Percentiles rank a stretch among this genome's conserved stretches.
phyloP scores from a whole-genome alignment of 2,329 filamentous ascomycete genomes.

The Nigrograna mackinnonii region DNA sequence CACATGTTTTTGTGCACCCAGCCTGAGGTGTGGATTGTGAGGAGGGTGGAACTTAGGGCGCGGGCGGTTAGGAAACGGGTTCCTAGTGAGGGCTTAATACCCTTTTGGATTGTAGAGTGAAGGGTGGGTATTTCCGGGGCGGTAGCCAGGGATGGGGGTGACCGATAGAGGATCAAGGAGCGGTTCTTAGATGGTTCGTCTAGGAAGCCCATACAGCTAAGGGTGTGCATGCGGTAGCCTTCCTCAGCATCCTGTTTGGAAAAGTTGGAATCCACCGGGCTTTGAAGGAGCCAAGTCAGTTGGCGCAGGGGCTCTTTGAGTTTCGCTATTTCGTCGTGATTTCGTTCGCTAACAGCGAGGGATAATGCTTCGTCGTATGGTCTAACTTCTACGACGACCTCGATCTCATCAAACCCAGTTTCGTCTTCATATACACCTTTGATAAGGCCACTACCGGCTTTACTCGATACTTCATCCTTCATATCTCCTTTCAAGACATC shows the following conservation, averaged over 20 bases:
- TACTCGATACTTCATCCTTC: slow-evolving; percentile 5
- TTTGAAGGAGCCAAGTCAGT: slow-evolving; percentile 17
- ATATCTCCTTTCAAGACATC: slow-evolving; percentile 11
- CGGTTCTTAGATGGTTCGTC: slow-evolving; percentile 14
- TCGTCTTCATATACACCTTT: slow-evolving; percentile 15
- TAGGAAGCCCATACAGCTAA: slow-evolving; percentile 16
- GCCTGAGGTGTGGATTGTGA: slow-evolving; percentile 10
- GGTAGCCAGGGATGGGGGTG: slow-evolving; percentile 14
- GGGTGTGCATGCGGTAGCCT: slow-evolving; percentile 13
- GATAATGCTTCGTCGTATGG: slow-evolving; percentile 62
- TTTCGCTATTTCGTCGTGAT: neutral
- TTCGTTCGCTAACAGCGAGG: slow-evolving; percentile 2
- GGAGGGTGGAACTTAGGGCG: slow-evolving; percentile 11
- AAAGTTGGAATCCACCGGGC: slow-evolving; percentile 5
- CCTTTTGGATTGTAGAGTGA: slow-evolving; percentile 11
- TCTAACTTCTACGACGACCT: slow-evolving; percentile 63
- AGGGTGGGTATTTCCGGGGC: slow-evolving; percentile 12
- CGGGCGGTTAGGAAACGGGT: slow-evolving; percentile 11
- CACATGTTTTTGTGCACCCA: slow-evolving; percentile 10
- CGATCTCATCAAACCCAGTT: slow-evolving; percentile 7
- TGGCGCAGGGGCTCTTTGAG: slow-evolving; percentile 11
- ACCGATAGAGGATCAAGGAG: slow-evolving; percentile 12
- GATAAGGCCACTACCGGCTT: slow-evolving; percentile 4
- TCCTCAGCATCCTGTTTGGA: slow-evolving; percentile 5
- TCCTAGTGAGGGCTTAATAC: slow-evolving; percentile 7